phyloP scores from a whole-genome alignment of 2,329 filamentous ascomycete genomes.

The Colletotrichum costaricense region DNA sequence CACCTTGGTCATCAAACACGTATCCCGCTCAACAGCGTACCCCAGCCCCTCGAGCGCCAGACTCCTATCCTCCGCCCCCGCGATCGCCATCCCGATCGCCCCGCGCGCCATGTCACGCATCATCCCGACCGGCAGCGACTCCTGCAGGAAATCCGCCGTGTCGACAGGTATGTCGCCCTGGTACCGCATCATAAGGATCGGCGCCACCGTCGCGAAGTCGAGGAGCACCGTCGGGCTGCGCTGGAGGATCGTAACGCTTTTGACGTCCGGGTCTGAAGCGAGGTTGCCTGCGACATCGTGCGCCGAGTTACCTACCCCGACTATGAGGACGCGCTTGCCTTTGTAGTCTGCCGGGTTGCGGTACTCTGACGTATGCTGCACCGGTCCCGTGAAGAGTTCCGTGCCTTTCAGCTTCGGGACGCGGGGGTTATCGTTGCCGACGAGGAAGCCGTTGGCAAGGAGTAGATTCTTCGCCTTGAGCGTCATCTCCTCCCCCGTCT shows the following conservation, averaged over 20 bases:
- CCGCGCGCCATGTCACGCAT: slow-evolving; percentile 55
- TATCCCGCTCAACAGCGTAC: slow-evolving; percentile 43
- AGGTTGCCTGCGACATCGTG: slow-evolving; percentile 63
- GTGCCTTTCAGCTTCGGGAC: slow-evolving; percentile 53
- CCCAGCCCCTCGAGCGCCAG: slow-evolving; percentile 58
- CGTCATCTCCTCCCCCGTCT: slow-evolving; percentile 32
- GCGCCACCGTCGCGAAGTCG: slow-evolving; percentile 49
- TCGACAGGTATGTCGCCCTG: slow-evolving; percentile 54
- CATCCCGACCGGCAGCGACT: slow-evolving; percentile 58
- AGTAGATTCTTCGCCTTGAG: slow-evolving; percentile 54
- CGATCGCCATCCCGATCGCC: slow-evolving; percentile 51
- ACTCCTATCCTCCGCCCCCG: slow-evolving; percentile 51
- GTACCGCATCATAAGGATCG: slow-evolving; percentile 52
- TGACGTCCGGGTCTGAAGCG: slow-evolving; percentile 54
- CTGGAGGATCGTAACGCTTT: slow-evolving; percentile 63
- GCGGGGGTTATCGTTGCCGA: slow-evolving; percentile 42
- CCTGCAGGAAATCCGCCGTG: slow-evolving; percentile 59
- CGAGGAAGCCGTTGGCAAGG: slow-evolving; percentile 57
- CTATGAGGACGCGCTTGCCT: slow-evolving; percentile 56
- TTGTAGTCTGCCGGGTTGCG: slow-evolving; percentile 44
- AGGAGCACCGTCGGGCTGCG: slow-evolving; percentile 62
- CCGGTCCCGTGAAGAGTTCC: slow-evolving; percentile 52
- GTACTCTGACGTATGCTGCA: slow-evolving; percentile 57
- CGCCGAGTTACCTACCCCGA: slow-evolving; percentile 60
- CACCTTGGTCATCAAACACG: background rate